Evolutionary conservation across 345 rosid genomes (phyloP), one percentile per base, ranked within the genome.

Genomic region (Melaleuca quinquenervia): DNA sequence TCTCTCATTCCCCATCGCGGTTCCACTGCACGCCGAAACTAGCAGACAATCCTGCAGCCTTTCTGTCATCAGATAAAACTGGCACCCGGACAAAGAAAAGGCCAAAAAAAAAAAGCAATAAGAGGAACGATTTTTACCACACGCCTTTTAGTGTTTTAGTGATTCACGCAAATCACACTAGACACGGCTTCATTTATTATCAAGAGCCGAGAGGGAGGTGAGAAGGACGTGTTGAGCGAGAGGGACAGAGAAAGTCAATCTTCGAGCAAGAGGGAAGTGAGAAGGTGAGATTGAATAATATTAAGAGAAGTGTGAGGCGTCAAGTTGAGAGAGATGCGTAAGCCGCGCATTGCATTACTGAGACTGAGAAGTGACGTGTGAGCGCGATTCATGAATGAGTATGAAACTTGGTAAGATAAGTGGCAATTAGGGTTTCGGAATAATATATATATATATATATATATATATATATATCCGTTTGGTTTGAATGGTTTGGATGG

Each of bases 381-480:
- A 52, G 41, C 52, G 6, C 8, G 56, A 7, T 12, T 0, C 2
- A 1, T 11, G 3, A 29, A 18, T 14, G 8, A n/a, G 36, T 26
- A 1, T 49, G 32, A 50, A 41, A 41, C 41, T 41, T 41, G 41
- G 36, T 3, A 11, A 50, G 21, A 48, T 9, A 50, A 48, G 1
- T 16, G 32, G 8, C 45, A 45, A 27, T 62, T 62, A 29, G 21
- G 22, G 9, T 62, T 62, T 62, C 27, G 6, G 1, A 62, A 29
- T 27, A 14, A 29, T 14, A 53, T 0, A 14, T 2, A 15, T 27
- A 2, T 60, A n/a, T n/a, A n/a, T n/a, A n/a, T n/a, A n/a, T n/a
- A n/a, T n/a, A n/a, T n/a, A 29, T 14, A 53, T 0, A 14, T 2
- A 15, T 27, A 2, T 60, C 5, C 1, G 1, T 14, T 7, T 1